phyloP scores from a whole-genome alignment of 139 green algal genomes.

The Chlorella sp. region DNA sequence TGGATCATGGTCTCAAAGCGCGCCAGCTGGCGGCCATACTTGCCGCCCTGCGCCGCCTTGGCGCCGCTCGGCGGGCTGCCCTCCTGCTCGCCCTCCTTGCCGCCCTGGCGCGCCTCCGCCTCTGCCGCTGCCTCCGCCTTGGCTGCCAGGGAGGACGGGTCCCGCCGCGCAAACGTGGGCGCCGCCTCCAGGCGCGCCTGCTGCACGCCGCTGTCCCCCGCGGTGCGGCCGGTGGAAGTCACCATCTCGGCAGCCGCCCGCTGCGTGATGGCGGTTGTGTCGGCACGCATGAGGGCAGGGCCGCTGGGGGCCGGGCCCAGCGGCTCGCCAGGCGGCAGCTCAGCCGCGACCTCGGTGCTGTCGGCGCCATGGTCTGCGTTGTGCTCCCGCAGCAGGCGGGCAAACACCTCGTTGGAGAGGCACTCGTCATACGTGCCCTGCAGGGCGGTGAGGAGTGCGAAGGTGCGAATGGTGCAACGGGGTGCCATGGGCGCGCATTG shows the following conservation, averaged over 20 bases:
- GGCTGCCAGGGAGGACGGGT: no score
- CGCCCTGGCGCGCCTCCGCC: not conserved
- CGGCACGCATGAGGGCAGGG: not conserved
- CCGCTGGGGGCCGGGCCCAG: not conserved
- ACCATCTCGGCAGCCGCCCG: not conserved
- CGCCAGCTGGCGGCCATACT: slow-evolving; percentile 24
- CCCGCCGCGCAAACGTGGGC: slow-evolving; percentile 2
- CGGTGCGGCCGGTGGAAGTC: not conserved
- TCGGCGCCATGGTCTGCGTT: slow-evolving; percentile 45
- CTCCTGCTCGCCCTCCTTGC: not conserved
- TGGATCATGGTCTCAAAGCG: slow-evolving; percentile 42
- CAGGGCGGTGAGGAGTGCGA: not conserved
- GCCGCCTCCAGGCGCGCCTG: slow-evolving; percentile 13
- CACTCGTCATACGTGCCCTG: slow-evolving; percentile 79
- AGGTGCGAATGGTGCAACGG: no score
- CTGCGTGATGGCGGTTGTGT: not conserved
- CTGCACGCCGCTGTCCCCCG: slow-evolving; percentile 13
- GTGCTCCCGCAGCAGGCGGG: slow-evolving; percentile 47
- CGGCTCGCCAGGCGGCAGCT: not conserved
- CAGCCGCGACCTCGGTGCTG: slow-evolving; percentile 21
- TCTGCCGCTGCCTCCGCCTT: not conserved
- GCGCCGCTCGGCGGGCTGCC: not conserved
- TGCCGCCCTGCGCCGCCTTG: not conserved
- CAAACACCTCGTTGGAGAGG: slow-evolving; percentile 43
- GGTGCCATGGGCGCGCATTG: no score